phyloP scores from a whole-genome alignment of 192 early-diverging fungal genomes.

The Gigaspora rosea region DNA sequence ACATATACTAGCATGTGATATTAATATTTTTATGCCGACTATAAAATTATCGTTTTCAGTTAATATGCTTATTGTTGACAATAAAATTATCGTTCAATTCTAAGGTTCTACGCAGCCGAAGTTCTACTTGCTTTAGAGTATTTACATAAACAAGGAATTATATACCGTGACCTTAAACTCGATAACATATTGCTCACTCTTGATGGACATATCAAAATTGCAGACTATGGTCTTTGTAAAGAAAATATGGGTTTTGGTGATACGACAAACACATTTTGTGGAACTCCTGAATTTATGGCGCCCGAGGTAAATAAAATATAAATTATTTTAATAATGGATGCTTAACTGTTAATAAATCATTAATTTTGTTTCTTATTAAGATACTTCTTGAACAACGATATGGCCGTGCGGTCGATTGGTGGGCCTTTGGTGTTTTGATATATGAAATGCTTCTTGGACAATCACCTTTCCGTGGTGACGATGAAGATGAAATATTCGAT shows the following conservation, averaged over 20 bases:
- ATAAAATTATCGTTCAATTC: background rate
- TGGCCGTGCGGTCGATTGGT: constrained; percentile 98
- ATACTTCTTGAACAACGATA: constrained; percentile 95
- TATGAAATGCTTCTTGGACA: constrained; percentile 92
- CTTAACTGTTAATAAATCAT: background rate
- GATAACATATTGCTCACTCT: constrained; percentile 92
- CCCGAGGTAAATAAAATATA: constrained; percentile 60
- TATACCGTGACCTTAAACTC: constrained; percentile 97
- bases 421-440: constrained; percentile 89
- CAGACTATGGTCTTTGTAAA: constrained; percentile 99
- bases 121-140: constrained; percentile 93
- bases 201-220: constrained; percentile 97
- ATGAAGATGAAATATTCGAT: constrained; percentile 98
- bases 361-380: constrained; percentile 8
- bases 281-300: constrained; percentile 99
- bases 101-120: constrained; percentile 90
- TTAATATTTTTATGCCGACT: too few relatives aligned
- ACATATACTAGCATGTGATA: too few relatives aligned
- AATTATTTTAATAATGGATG: background rate
- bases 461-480: constrained; percentile 92
- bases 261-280: constrained; percentile 94
- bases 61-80: too few relatives aligned
- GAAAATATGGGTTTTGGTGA: constrained; percentile 88
- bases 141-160: constrained; percentile 91
- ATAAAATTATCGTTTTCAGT: background rate